Base-by-base conservation (phyloP, 805 yeast species). In the Zygosaccharomyces gambellarensis region DNA sequence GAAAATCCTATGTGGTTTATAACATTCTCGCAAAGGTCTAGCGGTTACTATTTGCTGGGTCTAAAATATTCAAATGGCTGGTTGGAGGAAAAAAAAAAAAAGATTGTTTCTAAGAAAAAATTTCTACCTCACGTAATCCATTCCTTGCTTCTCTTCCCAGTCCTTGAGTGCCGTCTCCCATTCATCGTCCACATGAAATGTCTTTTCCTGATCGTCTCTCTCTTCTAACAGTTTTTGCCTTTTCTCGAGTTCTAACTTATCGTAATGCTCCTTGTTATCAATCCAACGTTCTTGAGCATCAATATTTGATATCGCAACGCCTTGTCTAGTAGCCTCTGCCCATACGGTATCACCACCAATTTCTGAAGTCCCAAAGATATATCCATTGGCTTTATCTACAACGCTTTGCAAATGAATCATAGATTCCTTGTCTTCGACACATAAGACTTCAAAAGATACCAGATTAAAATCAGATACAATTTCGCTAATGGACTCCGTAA, bases 241-340 rank as follows among this genome's bases (percentile, higher is more conserved):
- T 49, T 73, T 72, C 46, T 78, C 76, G 30, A 71, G 73, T 53
- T 80, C 85, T 44, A 74, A 73, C 44, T 78, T 76, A 55, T 94
- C 99, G 66, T 87, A 90, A 44, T 71, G 72, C 25, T 79, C 85
- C 64, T 90, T 94, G 56, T 83, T 76, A 50, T 88, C 97, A 9
- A 94, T 79, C 99, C 99, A 94, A 51, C 99, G 75, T 56, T 94
- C 99, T 58, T 94, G 99, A 4, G 89, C 79, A 64, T 90, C 97
- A 5, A 80, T 71, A 36, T 62, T 56, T 31, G 62, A 81, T 39
- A 75, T 65, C 41, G 74, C 67, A 9, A 87, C 82, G 36, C 90
- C 83, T 62, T 87, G 88, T 55, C 98, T 76, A 0, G 92, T 79
- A 0, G 97, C 96, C 58, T 92, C 96, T n/a, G 90, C 87, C 99